A percentile compares a stretch with the other conserved stretches of the same genome.
phyloP scores from a whole-genome alignment of 768 basidiomycete genomes.

The Boletus sp. region DNA sequence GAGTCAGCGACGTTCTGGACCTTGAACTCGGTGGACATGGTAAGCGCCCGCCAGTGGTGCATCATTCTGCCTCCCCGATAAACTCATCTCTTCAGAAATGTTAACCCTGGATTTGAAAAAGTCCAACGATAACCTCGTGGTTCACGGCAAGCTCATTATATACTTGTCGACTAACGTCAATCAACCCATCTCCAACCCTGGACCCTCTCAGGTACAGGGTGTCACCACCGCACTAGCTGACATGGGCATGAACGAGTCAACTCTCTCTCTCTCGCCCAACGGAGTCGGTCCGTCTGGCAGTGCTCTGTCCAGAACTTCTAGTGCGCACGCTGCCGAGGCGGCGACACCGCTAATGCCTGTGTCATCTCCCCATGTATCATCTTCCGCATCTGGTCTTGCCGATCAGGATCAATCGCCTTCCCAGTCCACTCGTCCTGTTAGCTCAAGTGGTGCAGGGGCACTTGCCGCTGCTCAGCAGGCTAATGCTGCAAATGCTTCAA shows the following conservation, averaged over 20 bases:
- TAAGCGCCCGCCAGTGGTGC: constrained; percentile 39
- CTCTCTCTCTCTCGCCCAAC: constrained; percentile 52
- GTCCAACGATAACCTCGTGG: constrained; percentile 97
- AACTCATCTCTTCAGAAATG: constrained; percentile 63
- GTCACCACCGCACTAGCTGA: constrained; percentile 57
- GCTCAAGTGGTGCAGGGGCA: constrained; percentile 27
- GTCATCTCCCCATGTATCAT: constrained; percentile 34
- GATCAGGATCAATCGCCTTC: constrained; percentile 30
- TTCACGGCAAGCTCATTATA: constrained; percentile 96
- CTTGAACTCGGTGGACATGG: constrained; percentile 92
- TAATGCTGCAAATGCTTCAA: constrained; percentile 17
- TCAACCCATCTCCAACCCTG: constrained; percentile 81
- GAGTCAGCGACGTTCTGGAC: constrained; percentile 87
- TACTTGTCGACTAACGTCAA: constrained; percentile 91
- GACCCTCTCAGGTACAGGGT: constrained; percentile 67
- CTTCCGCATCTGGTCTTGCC: constrained; percentile 24
- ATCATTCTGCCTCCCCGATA: background rate
- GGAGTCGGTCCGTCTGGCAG: constrained; percentile 33
- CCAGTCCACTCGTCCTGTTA: constrained; percentile 35
- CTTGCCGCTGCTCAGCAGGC: constrained; percentile 20
- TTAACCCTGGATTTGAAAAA: constrained; percentile 95
- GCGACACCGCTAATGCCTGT: constrained; percentile 40
- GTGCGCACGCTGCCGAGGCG: constrained; percentile 62
- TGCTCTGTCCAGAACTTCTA: constrained; percentile 58
- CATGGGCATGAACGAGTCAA: constrained; percentile 59